Percentiles rank a stretch among this genome's conserved stretches.
These are phyloP conservation scores for Collariella sp. DNA, from an alignment of 495 filamentous ascomycete genomes.

Conservation along the genomic window DNA sequence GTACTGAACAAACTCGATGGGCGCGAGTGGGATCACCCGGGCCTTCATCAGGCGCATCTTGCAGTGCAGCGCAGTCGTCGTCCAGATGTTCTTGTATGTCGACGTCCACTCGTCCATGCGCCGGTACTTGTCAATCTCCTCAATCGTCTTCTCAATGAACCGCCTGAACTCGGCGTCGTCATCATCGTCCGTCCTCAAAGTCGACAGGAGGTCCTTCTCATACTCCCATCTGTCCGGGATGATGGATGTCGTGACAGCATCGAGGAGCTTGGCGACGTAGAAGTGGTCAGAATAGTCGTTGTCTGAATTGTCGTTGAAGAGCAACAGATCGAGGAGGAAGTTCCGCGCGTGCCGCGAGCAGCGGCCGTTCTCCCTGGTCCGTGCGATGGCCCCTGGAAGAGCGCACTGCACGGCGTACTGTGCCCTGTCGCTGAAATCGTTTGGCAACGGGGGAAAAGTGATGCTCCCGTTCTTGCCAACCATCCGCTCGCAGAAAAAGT, in stretches of 20 bases:
- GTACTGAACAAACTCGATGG: slow-evolving; percentile 70
- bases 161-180: slow-evolving; percentile 32
- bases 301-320: slow-evolving; percentile 85
- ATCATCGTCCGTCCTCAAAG: slow-evolving; percentile 30
- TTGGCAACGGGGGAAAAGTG: slow-evolving; percentile 67
- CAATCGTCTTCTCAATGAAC: slow-evolving; percentile 61
- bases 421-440: slow-evolving; percentile 80
- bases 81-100: slow-evolving; percentile 86
- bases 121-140: slow-evolving; percentile 81
- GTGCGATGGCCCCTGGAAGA: slow-evolving; percentile 70
- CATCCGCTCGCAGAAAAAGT: slow-evolving; percentile 70
- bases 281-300: slow-evolving; percentile 81
- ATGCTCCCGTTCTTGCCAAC: slow-evolving; percentile 29
- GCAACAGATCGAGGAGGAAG: slow-evolving; percentile 79
- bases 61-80: slow-evolving; percentile 72
- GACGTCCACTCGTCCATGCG: slow-evolving; percentile 90
- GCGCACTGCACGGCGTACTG: slow-evolving; percentile 74
- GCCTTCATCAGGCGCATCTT: slow-evolving; percentile 65
- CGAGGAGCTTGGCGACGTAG: slow-evolving; percentile 77
- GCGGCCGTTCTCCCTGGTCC: slow-evolving; percentile 66
- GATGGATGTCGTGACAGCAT: slow-evolving; percentile 67
- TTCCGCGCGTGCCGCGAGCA: slow-evolving; percentile 65
- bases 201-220: slow-evolving; percentile 40
- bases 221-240: slow-evolving; percentile 48
- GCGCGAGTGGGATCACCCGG: slow-evolving; percentile 51